Evolutionary conservation across 2,329 filamentous ascomycete species (phyloP), one percentile per base, ranked within the genome.

Genomic region (Botrytis squamosa): DNA sequence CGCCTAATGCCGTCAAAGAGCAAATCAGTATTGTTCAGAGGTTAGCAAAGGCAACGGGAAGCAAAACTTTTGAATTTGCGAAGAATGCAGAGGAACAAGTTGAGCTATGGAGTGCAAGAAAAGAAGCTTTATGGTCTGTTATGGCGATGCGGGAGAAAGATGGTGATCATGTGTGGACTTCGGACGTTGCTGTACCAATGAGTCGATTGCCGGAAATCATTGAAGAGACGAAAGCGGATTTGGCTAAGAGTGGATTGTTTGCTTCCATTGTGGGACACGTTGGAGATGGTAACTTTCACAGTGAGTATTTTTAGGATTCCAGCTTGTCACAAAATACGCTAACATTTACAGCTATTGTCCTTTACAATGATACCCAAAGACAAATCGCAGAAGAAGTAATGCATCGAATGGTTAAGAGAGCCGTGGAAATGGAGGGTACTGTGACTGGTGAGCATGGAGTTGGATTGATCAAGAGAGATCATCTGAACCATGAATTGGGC

Each of bases 401-500:
- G 40, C 92, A 95, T 81, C 87, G 90, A 74, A 96, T 96, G 93
- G 92, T 95, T 73, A 94, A 95, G 86, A 87, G 92, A 75, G 93
- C 93, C 0, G 90, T 97, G 67, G 92, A 94, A 83, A 88, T 94
- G 84, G 93, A 96, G 82, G 93, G 93, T 14, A 96, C 93, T 0
- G 93, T 94, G 1, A 95, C 93, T 20, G 93, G 93, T 71, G 93
- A 97, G 83, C 93, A 97, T 81, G 93, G 93, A 60, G 91, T 96
- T 71, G 93, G 93, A 10, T 84, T 97, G 66, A 92, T 95, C 73
- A 97, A 97, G 88, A 86, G 93, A 77, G 93, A 96, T 80, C 95
- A 95, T 80, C 86, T 97, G 62, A 86, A 89, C 16, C 91, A 95
- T 80, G 93, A 97, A 83, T 85, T 96, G 59, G 92, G 93, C 20